Evolutionary conservation across 148 eudicot genomes (phyloP).

Genomic region (Camellia sinensis): DNA sequence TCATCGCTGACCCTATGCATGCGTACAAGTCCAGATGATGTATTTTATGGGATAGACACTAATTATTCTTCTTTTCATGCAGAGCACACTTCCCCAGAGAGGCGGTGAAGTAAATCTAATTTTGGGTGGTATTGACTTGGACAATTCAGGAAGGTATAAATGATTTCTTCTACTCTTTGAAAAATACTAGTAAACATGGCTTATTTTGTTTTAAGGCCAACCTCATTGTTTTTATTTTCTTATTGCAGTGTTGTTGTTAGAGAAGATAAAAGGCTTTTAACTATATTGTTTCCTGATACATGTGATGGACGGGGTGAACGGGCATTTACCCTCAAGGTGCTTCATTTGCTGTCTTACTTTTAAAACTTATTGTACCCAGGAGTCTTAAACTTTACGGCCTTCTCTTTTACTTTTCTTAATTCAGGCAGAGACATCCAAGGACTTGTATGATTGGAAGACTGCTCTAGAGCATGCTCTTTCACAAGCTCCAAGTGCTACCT

Average conservation of each 20-base stretch:
- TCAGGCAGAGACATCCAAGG: constrained; percentile 96
- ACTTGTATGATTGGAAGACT: constrained; percentile 93
- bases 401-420: constrained; percentile 8
- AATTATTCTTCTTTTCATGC: constrained; percentile 20
- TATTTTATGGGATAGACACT: constrained; percentile 8
- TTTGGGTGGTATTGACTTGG: constrained; percentile 95
- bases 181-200: constrained; percentile 10
- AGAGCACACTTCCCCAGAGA: constrained; percentile 94
- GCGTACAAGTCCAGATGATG: background rate
- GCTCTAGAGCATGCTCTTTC: constrained; percentile 96
- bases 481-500: constrained; percentile 98
- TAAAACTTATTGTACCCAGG: background rate
- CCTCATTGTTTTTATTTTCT: constrained; percentile 8
- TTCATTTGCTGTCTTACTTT: constrained; percentile 8
- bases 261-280: constrained; percentile 92
- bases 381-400: background rate
- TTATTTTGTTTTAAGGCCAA: constrained; percentile 9
- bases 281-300: constrained; percentile 96
- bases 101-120: constrained; percentile 99
- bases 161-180: constrained; percentile 7
- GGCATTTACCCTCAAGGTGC: constrained; percentile 96
- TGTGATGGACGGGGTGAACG: constrained; percentile 99
- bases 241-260: constrained; percentile 91
- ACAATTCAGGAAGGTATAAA: constrained; percentile 94
- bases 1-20: background rate